Base-by-base conservation (phyloP, 2,329 filamentous ascomycete genomes). In the Ceratocystiopsis minuta region DNA sequence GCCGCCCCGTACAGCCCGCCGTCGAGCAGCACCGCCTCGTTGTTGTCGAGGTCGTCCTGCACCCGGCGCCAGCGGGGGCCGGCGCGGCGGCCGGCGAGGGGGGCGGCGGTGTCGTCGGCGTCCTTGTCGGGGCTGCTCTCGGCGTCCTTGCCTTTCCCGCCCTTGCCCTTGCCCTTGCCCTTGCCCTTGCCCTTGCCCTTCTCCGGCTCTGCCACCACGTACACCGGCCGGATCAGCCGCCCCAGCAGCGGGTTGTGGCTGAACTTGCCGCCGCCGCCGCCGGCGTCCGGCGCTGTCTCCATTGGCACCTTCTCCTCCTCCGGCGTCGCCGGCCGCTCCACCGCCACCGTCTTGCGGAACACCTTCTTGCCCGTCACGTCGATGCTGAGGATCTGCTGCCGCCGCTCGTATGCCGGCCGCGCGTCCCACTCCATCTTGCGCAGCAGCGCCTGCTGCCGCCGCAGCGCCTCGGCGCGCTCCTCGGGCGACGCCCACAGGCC, bases 351-450 rank as follows among this genome's bases (percentile, higher is more conserved):
- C 50, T 73, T 73, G 45, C 72, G 74, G 5, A 90, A 76, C 3
- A 93, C 75, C 51, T 79, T 86, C 16, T 80, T 78, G 0, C 78
- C 79, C 10, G 78, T 76, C 1, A 94, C 62, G 55, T 94, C 85
- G 46, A 94, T 81, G 53, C 81, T 88, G 49, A 92, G 72, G 1
- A 95, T 80, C 46, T 90, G 78, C 51, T 72, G 75, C 45, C 83
- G 71, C 68, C 88, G 93, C 63, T 95, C 87, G 58, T 86, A 94
- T 47, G 92, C 87, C 0, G 86, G 85, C 40, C 72, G 66, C 4
- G 80, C 78, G 50, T 80, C 81, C 77, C 86, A 92, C 53, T 93
- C 83, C 67, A 90, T 78, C 59, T 93, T 84, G 6, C 84, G 66
- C 50, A 93, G 60, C 4, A 87, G 64, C 55, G 81, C 83, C 60